Evolutionary conservation across 1,284 basidiomycete species (phyloP).

Genomic region (Trichosporon asahii): DNA sequence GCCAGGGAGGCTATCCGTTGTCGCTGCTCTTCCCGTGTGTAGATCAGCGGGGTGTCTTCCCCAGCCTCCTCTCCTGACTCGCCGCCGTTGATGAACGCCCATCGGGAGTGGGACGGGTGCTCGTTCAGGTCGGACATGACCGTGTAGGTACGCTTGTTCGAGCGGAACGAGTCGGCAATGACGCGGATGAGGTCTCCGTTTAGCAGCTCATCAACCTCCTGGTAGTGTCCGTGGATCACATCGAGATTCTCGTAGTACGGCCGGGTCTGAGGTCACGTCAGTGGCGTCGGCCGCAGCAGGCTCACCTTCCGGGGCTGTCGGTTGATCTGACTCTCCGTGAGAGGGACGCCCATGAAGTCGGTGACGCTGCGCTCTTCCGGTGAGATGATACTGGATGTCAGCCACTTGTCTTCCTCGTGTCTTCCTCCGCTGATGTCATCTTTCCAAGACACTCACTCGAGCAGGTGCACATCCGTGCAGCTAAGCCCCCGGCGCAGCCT

Average conservation of each 20-base stretch:
- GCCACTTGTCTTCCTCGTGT: not conserved
- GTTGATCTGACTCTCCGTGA: slow-evolving; percentile 39
- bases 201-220: slow-evolving; percentile 49
- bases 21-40: slow-evolving; percentile 33
- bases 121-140: not conserved
- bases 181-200: slow-evolving; percentile 44
- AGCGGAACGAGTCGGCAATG: slow-evolving; percentile 44
- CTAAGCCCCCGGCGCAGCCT: slow-evolving; percentile 18
- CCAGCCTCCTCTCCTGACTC: slow-evolving; percentile 15
- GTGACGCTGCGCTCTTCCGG: slow-evolving; percentile 30
- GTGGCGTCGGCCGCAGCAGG: not conserved
- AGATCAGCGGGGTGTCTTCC: slow-evolving; percentile 33
- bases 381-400: slow-evolving; percentile 34
- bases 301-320: slow-evolving; percentile 42
- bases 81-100: not conserved
- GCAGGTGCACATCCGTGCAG: slow-evolving; percentile 18
- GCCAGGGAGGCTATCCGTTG: slow-evolving; percentile 43
- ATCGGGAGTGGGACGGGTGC: not conserved
- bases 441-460: not conserved
- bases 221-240: slow-evolving; percentile 39
- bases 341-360: slow-evolving; percentile 38
- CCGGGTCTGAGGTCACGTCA: slow-evolving; percentile 32
- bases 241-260: slow-evolving; percentile 46
- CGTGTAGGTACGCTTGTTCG: slow-evolving; percentile 1
- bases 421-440: not conserved